Evolutionary conservation across 495 filamentous ascomycete genomes (phyloP).

Genomic region (Penicillium salamii): DNA sequence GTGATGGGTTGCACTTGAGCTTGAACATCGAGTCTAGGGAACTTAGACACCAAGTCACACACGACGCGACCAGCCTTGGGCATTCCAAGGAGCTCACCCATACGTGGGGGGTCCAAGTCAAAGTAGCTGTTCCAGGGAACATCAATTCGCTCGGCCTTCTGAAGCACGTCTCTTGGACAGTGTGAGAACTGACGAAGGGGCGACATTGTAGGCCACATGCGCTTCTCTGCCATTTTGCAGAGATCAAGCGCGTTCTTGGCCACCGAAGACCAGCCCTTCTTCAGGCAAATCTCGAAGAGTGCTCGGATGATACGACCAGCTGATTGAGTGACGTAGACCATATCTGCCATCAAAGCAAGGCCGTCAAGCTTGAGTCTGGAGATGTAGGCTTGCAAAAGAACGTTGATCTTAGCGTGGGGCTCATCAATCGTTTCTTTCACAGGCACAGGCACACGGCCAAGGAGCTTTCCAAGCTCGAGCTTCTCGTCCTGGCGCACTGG

Average conservation of each 20-base stretch:
- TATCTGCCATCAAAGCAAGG: slow-evolving; percentile 93
- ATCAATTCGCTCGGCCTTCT: slow-evolving; percentile 91
- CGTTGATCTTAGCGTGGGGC: slow-evolving; percentile 97
- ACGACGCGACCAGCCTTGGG: slow-evolving; percentile 86
- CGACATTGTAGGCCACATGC: slow-evolving; percentile 99
- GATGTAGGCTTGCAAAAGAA: slow-evolving; percentile 96
- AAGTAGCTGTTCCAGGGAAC: slow-evolving; percentile 93
- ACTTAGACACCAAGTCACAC: slow-evolving; percentile 83
- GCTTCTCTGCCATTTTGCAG: slow-evolving; percentile 98
- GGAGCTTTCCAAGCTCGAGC: slow-evolving; percentile 87
- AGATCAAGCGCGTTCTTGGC: slow-evolving; percentile 89
- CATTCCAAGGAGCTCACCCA: slow-evolving; percentile 91
- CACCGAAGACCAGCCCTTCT: slow-evolving; percentile 94
- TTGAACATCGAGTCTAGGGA: slow-evolving; percentile 86
- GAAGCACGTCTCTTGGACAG: slow-evolving; percentile 79
- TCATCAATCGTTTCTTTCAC: slow-evolving; percentile 98
- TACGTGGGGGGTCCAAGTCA: slow-evolving; percentile 93
- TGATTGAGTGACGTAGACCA: slow-evolving; percentile 98
- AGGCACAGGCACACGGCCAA: slow-evolving; percentile 86
- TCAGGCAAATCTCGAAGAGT: slow-evolving; percentile 93
- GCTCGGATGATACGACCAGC: slow-evolving; percentile 93
- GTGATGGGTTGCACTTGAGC: slow-evolving; percentile 94
- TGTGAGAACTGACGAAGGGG: slow-evolving; percentile 86
- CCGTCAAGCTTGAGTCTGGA: slow-evolving; percentile 92
- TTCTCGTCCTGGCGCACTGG: slow-evolving; percentile 97